Evolutionary conservation across 2,329 filamentous ascomycete genomes (phyloP).

Genomic region (Annulohypoxylon truncatum): DNA sequence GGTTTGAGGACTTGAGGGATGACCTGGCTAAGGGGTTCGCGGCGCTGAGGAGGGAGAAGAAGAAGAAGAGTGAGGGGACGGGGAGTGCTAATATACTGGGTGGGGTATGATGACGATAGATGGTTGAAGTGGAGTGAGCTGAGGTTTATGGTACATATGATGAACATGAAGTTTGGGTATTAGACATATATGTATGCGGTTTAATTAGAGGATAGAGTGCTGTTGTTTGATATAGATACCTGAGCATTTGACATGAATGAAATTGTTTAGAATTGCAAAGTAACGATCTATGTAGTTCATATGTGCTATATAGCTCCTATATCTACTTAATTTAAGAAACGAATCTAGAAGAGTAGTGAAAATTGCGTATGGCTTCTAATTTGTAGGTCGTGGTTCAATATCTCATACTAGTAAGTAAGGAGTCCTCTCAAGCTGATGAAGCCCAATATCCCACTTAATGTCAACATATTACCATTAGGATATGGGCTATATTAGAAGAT

Average conservation of each 20-base stretch:
- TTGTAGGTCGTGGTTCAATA: too few species aligned
- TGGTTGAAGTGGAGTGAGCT: not conserved
- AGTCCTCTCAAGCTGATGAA: too few species aligned
- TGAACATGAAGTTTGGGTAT: not conserved
- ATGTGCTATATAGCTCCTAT: too few species aligned
- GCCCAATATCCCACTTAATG: too few species aligned
- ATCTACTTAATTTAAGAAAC: too few species aligned
- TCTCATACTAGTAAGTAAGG: too few species aligned
- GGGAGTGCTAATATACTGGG: conserved; percentile 13
- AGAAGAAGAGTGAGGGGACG: conserved; percentile 37
- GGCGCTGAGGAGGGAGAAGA: conserved; percentile 58
- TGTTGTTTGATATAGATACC: not conserved
- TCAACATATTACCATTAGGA: not conserved
- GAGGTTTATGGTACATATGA: not conserved
- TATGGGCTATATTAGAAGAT: not conserved
- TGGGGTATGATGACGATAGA: conserved; percentile 2
- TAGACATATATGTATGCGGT: not conserved
- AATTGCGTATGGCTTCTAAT: too few species aligned
- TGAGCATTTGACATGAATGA: not conserved
- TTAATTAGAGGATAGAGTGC: not conserved
- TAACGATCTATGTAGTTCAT: too few species aligned
- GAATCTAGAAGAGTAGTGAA: too few species aligned
- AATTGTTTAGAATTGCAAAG: conserved; percentile 7
- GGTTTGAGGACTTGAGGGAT: conserved; percentile 81
- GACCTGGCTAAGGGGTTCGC: conserved; percentile 78